Evolutionary conservation across 1,139 yeast species (phyloP), one percentile per base, ranked within the genome.

Genomic region (Kluyveromyces sp.): DNA sequence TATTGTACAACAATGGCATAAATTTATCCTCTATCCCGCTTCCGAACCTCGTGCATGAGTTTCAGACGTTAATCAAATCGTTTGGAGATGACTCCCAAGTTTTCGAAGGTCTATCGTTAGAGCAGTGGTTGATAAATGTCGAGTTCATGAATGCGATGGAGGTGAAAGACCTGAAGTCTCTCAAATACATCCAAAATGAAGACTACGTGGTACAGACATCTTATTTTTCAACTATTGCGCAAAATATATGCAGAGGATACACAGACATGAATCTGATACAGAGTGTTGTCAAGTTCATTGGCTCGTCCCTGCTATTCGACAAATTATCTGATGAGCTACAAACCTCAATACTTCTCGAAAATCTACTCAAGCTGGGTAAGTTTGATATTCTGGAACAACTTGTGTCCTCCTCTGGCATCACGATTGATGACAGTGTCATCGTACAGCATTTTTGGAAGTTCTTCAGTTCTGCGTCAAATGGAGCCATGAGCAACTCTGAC

Each of bases 401-500:
- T 34, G 33, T 50, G 9, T 29, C 44, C 13, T 31, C 33, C 30
- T 44, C 50, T 17, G 46, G 46, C 18, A 41, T 47, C 19, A 33
- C 42, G 28, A 49, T 53, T 59, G 62, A 48, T 12, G 49, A 51
- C n/a, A 45, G 38, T 3, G 44, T 55, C 3, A 39, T 61, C 12
- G 49, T 52, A 16, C 57, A 68, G 33, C 69, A 73, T 52, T 75
- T 77, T 46, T 80, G 85, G 85, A 70, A 66, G 18, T 70, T 71
- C 36, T 74, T 75, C 52, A 70, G 74, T 46, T 61, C 61, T 22
- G 77, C 85, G 0, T 58, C 71, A 0, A 74, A 68, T 49, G 71
- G 81, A 17, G 73, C 76, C 45, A 73, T 69, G 8, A 63, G 64
- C 8, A 63, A 68, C 31, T 82, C 81, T 0, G 70, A 67, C 32